Evolutionary conservation across 1,284 basidiomycete genomes (phyloP).

Genomic region (Ceratobasidium theobromae): DNA sequence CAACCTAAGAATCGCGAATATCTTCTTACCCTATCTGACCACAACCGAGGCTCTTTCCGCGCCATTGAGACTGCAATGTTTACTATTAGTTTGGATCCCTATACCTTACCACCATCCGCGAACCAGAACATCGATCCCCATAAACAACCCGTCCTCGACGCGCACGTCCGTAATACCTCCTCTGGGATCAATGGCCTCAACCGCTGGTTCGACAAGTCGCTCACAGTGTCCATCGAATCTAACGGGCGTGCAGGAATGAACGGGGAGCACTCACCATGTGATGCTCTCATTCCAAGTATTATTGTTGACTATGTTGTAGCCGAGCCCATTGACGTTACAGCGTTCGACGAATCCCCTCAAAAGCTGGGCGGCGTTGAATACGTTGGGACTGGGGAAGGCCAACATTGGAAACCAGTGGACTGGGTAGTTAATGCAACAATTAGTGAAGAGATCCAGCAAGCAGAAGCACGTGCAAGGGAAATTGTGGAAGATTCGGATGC

Average conservation of each 20-base stretch:
- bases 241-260: constrained; percentile 83
- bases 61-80: constrained; percentile 77
- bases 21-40: constrained; percentile 65
- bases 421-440: constrained; percentile 74
- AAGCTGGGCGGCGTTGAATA: constrained; percentile 25
- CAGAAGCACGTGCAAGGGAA: constrained; percentile 58
- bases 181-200: constrained; percentile 70
- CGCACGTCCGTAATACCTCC: constrained; percentile 77
- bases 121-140: constrained; percentile 54
- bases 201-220: constrained; percentile 92
- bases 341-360: constrained; percentile 40
- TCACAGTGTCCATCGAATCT: constrained; percentile 81
- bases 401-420: constrained; percentile 67
- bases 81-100: constrained; percentile 59
- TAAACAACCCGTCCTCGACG: constrained; percentile 63
- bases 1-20: constrained; percentile 64
- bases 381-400: constrained; percentile 10
- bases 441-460: constrained; percentile 58
- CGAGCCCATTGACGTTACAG: constrained; percentile 57
- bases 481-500: constrained; percentile 83
- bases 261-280: constrained; percentile 92
- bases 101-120: constrained; percentile 46
- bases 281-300: constrained; percentile 86
- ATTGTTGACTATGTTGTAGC: constrained; percentile 83
- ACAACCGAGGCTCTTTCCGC: constrained; percentile 61